These are phyloP conservation scores for Copromyces sp. DNA, from an alignment of 495 filamentous ascomycete genomes.

Conservation along the genomic window DNA sequence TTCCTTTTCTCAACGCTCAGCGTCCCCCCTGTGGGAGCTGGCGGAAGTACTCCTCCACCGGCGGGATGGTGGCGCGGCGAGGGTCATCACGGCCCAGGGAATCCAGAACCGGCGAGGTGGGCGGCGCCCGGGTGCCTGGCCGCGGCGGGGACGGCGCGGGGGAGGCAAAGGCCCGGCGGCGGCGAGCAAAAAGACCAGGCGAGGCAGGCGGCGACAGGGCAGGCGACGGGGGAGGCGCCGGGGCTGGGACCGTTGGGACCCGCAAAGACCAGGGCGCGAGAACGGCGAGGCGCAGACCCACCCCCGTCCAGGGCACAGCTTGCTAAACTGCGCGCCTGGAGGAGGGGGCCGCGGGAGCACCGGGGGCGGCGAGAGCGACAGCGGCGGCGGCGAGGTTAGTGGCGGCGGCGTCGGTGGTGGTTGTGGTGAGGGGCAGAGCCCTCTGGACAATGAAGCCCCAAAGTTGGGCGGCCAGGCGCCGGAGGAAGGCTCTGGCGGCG, in stretches of 20 bases:
- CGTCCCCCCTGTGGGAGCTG: not conserved
- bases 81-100: not conserved
- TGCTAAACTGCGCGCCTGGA: not conserved
- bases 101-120: not conserved
- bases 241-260: not conserved
- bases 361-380: not conserved
- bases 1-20: not conserved
- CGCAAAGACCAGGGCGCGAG: not conserved
- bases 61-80: not conserved
- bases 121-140: not conserved
- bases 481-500: not conserved
- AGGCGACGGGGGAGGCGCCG: too few species aligned
- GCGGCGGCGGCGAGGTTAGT: too few species aligned
- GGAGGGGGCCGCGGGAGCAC: not conserved
- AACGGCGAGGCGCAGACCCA: not conserved
- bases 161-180: not conserved
- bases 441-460: not conserved
- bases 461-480: not conserved
- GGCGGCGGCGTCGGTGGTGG: not conserved
- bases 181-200: not conserved
- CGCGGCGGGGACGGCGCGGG: not conserved
- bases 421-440: not conserved
- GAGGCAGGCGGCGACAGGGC: not conserved
- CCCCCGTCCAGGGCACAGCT: not conserved
- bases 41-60: not conserved